Evolutionary conservation across 2,329 filamentous ascomycete species (phyloP), one percentile per base, ranked within the genome.

Genomic region (Paraconiothyrium sp.): DNA sequence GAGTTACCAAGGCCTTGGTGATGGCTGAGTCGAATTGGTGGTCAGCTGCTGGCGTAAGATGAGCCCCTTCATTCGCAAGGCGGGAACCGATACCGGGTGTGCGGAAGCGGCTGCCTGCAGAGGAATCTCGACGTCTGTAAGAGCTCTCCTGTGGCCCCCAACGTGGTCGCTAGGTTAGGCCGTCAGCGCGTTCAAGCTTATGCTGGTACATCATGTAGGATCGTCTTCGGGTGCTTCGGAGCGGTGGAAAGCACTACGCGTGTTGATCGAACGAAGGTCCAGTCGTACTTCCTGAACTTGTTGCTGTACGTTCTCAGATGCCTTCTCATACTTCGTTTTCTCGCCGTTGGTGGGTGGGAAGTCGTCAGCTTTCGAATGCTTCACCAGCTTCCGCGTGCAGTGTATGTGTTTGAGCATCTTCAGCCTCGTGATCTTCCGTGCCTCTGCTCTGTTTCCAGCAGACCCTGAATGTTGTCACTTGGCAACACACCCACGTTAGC

Each of bases 331-430:
- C 6, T 4, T 30, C 6, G 0, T 30, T 30, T 63, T 61, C 76
- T 69, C 62, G 73, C 20, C 20, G 64, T 60, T 80, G 73, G 49
- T 65, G 67, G 7, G 67, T 10, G 6, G 71, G 76, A 4, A 80
- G 59, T 5, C 72, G 71, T 51, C 80, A 80, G 32, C 79, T 77
- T 13, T 82, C 78, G 27, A 30, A 30, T 30, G 6, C 27, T 30
- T 30, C 27, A 30, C 4, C 27, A 30, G 27, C 27, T 30, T 30
- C 27, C 6, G 27, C 27, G 4, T 30, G 27, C 27, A 30, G 27
- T 2, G 4, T 30, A 30, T 30, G 4, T 6, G 27, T 2, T 30
- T 6, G 4, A 30, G 27, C 27, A 6, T 30, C 4, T 30, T 30
- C 27, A 30, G 27, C 27, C 27, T 30, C 6, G 27, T 6, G 27